Base-by-base conservation (phyloP, 225 moss, liverwort and hornwort species). In the Sphagnum tenellum region DNA sequence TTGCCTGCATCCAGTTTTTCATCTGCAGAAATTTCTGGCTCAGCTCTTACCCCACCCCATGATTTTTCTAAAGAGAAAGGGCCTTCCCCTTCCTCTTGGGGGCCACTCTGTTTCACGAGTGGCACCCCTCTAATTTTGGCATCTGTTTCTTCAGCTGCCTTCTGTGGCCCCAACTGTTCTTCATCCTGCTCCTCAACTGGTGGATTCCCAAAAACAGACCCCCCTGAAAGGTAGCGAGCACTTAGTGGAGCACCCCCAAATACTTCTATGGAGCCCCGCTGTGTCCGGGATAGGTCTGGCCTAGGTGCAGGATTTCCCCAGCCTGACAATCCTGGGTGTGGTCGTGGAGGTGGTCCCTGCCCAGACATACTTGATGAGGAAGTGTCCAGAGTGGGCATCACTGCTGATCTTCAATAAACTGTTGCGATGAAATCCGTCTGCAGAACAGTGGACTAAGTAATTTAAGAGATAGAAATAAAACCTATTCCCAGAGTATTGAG, bases 211-310 rank as follows among this genome's bases (percentile, higher is more conserved):
- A 71, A 77, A 2, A 73, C 54, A 6, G 48, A 65, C 5, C 68
- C 72, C 5, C 61, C 66, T 0, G 78, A 76, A 47, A 81, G 72
- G 69, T 78, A 76, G 64, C 72, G 71, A 63, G 75, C 48, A 69
- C 84, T 77, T 11, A 78, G 64, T 7, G 81, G 87, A 47, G 67
- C 78, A 6, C 87, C 87, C 2, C 87, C 84, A 60, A 87, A 87
- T 2, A 87, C 77, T 50, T 87, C 87, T 0, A 87, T 64, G 3
- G 87, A 87, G 45, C 74, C 73, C 44, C 87, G 84, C 46, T 80
- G 71, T 5, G 74, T 78, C 13, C 80, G 77, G 73, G 66, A 46
- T 0, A 29, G 29, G 29, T 29, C 29, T 48, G 62, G 52, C 52
- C 62, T 55, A 44, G 3, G 3, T 11, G 7, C 55, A 56, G 64